Evolutionary conservation across 2,329 filamentous ascomycete genomes (phyloP), one percentile per base, ranked within the genome.

Genomic region (Phaeoacremonium minimum): DNA sequence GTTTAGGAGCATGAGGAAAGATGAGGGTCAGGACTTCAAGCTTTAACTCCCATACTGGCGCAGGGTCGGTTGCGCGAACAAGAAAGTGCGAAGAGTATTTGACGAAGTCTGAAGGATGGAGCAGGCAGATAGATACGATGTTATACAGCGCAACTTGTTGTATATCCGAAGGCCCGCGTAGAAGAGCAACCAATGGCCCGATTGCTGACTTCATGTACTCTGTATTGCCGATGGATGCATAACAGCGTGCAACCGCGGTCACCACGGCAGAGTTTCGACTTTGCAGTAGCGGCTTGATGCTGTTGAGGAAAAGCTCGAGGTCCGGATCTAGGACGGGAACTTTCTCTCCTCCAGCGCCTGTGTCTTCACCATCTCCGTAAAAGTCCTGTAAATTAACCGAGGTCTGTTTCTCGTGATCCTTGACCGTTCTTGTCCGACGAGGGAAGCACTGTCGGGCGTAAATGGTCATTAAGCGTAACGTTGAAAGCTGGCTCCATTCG

Each of bases 251-350:
- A 6, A 96, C 88, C 1, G 90, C 87, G 29, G 95, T 77, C 14
- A 97, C 85, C 15, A 98, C 91, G 15, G 87, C 91, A 1, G 93
- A 85, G 53, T 96, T 98, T 36, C 93, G 85, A 46, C 88, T 96
- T 46, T 94, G 88, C 6, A 98, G 71, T 15, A 98, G 73, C n/a
- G 88, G 81, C 43, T 78, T 84, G 54, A 91, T 89, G 17, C 79
- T 76, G 46, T 85, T 86, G 14, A 98, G 67, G 9, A 97, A 73
- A 6, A 95, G 64, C 26, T 87, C 77, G 5, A 97, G 75, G 57
- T 98, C 93, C 1, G 87, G 77, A 48, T 96, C 87, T 14, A 94
- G 58, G 0, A 85, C 63, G 3, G 83, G 56, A 18, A 82, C 72
- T 44, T 85, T 74, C 30, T 75, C 66, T 8, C 50, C 61, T 6